Evolutionary conservation across 768 basidiomycete genomes (phyloP).

Genomic region (Xerocomellus chrysenteron): DNA sequence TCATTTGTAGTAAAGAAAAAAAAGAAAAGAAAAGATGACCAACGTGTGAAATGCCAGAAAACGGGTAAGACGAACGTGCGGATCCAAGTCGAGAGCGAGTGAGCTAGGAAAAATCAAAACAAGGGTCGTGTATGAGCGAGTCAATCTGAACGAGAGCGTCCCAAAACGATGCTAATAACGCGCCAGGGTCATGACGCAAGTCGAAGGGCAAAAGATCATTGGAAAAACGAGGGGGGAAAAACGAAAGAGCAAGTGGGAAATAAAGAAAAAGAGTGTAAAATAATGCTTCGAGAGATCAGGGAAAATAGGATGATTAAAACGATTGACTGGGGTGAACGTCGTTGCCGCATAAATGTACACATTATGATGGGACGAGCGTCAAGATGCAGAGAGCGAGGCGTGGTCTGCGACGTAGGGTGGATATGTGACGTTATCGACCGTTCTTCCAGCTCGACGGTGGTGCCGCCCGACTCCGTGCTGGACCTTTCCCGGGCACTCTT

Average conservation of each 20-base stretch:
- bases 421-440: conserved; percentile 10
- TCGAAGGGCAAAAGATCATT: neutral
- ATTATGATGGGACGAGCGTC: neutral
- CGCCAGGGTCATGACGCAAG: neutral
- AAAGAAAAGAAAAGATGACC: neutral
- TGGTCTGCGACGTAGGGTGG: no score
- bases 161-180: conserved; percentile 16
- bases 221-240: neutral
- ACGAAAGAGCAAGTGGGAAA: conserved; percentile 8
- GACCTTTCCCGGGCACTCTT: conserved; percentile 16
- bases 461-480: conserved; percentile 33
- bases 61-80: neutral
- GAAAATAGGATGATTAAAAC: conserved; percentile 9
- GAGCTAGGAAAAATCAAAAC: neutral
- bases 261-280: conserved; percentile 4
- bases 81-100: neutral
- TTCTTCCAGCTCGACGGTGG: conserved; percentile 68
- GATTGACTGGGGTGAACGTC: conserved; percentile 6
- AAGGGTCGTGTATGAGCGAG: neutral
- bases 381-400: neutral
- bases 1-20: neutral
- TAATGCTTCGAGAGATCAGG: conserved; percentile 9
- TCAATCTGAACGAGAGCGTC: conserved; percentile 7
- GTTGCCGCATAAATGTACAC: neutral
- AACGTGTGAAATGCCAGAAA: conserved; percentile 1